A percentile compares a stretch with the other conserved stretches of the same genome.
Conservation (phyloP, 2,329 filamentous ascomycete species). For the Teratosphaeria zuluensis region DNA sequence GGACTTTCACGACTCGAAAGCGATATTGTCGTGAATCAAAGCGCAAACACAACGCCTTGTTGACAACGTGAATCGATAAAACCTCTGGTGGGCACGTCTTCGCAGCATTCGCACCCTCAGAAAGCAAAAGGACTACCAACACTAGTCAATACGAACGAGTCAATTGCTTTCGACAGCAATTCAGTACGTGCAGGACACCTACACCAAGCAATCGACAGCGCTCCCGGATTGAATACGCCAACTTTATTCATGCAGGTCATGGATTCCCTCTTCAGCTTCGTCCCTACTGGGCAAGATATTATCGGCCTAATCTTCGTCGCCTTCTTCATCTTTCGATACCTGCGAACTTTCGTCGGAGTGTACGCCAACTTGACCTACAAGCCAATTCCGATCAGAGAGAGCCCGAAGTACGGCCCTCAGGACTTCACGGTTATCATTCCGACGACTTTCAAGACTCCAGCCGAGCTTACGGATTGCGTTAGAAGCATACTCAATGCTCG, state of each 20-base stretch:
- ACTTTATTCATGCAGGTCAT: slow-evolving; percentile 2
- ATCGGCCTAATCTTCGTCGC: not conserved
- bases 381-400: slow-evolving; percentile 14
- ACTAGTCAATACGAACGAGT: not conserved
- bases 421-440: slow-evolving; percentile 26
- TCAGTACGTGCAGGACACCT: not conserved
- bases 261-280: not conserved
- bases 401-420: slow-evolving; percentile 15
- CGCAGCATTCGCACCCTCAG: not conserved
- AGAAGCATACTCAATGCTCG: slow-evolving; percentile 13
- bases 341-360: slow-evolving; percentile 17
- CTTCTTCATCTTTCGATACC: slow-evolving; percentile 8
- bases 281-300: not conserved
- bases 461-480: slow-evolving; percentile 22
- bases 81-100: not conserved
- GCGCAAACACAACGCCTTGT: not conserved
- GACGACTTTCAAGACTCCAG: slow-evolving; percentile 24
- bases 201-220: not conserved
- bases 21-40: not conserved
- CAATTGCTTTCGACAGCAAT: not conserved
- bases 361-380: slow-evolving; percentile 19
- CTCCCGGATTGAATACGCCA: too few species aligned
- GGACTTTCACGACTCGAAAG: not conserved
- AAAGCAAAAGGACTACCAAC: not conserved
- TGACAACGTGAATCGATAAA: not conserved